phyloP scores from a whole-genome alignment of 768 basidiomycete species.

The Mrakia frigida region DNA sequence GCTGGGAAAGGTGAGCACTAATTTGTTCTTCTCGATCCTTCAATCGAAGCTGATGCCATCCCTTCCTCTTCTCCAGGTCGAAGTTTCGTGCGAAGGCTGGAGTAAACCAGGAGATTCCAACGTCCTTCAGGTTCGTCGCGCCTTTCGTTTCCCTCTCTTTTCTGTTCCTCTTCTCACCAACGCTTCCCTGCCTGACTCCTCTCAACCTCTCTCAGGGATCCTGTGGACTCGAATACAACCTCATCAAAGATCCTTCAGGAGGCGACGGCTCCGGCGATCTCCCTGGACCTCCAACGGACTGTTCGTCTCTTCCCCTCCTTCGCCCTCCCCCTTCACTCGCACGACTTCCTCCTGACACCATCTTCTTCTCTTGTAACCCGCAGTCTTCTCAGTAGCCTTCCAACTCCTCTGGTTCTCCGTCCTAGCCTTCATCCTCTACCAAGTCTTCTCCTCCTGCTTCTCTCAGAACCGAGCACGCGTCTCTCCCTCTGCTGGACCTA shows the following conservation, averaged over 20 bases:
- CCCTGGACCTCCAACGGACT: not conserved
- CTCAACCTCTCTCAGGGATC: slow-evolving; percentile 51
- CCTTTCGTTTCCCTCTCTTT: not conserved
- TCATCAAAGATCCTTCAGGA: slow-evolving; percentile 49
- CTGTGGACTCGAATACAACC: slow-evolving; percentile 76
- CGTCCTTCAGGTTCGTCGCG: slow-evolving; percentile 66
- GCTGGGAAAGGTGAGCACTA: slow-evolving; percentile 54
- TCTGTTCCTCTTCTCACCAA: not conserved
- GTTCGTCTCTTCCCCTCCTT: not conserved
- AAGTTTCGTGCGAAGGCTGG: slow-evolving; percentile 90
- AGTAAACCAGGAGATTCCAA: slow-evolving; percentile 70
- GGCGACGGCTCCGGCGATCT: slow-evolving; percentile 16
- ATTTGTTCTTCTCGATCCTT: not conserved
- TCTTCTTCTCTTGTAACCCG: too few species aligned
- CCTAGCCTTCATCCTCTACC: slow-evolving; percentile 25
- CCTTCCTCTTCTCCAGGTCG: slow-evolving; percentile 49
- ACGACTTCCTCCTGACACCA: not conserved
- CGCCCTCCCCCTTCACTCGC: not conserved
- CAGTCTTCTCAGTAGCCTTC: slow-evolving; percentile 3
- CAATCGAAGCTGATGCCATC: too few species aligned
- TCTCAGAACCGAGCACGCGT: not conserved
- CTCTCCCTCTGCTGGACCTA: not conserved
- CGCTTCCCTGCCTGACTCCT: not conserved
- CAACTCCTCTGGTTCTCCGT: slow-evolving; percentile 20
- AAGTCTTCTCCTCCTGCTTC: slow-evolving; percentile 18